Conservation (phyloP, 441 rosid genomes). For the Adansonia grandidieri region DNA sequence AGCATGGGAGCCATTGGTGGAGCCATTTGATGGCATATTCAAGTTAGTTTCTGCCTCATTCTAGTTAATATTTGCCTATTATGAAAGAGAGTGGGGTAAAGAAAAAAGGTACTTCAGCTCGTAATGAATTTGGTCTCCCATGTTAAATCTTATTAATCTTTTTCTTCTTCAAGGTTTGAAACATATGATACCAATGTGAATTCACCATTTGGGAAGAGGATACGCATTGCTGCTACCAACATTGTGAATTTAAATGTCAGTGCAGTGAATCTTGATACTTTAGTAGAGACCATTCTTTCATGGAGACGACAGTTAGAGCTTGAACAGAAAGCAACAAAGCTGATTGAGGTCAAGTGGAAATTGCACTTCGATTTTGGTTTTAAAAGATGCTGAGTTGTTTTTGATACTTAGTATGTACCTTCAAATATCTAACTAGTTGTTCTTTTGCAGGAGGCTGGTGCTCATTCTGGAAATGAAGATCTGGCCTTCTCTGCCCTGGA, state of each 20-base stretch:
- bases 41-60: slow-evolving; percentile 58
- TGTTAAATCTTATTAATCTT: slow-evolving; percentile 25
- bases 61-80: slow-evolving; percentile 20
- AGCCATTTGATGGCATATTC: slow-evolving; percentile 99
- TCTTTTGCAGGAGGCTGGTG: slow-evolving; percentile 60
- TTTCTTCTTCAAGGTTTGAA: slow-evolving; percentile 71
- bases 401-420: background rate
- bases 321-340: slow-evolving; percentile 81
- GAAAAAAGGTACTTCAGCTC: slow-evolving; percentile 21
- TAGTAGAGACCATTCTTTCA: slow-evolving; percentile 75
- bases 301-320: slow-evolving; percentile 95
- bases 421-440: slow-evolving; percentile 32
- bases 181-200: slow-evolving; percentile 71
- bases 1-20: slow-evolving; percentile 99
- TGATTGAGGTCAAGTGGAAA: slow-evolving; percentile 60
- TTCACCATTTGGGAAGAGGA: slow-evolving; percentile 76
- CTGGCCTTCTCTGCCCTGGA: slow-evolving; percentile 85
- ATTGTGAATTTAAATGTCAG: slow-evolving; percentile 83
- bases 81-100: background rate
- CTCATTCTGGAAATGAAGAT: slow-evolving; percentile 54
- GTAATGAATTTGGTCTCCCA: slow-evolving; percentile 22
- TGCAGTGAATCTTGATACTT: slow-evolving; percentile 89
- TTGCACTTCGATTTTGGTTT: slow-evolving; percentile 22
- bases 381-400: slow-evolving; percentile 8
- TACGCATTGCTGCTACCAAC: slow-evolving; percentile 85